phyloP scores from a whole-genome alignment of 75 land plant genomes.

The Picea sitchensis region DNA sequence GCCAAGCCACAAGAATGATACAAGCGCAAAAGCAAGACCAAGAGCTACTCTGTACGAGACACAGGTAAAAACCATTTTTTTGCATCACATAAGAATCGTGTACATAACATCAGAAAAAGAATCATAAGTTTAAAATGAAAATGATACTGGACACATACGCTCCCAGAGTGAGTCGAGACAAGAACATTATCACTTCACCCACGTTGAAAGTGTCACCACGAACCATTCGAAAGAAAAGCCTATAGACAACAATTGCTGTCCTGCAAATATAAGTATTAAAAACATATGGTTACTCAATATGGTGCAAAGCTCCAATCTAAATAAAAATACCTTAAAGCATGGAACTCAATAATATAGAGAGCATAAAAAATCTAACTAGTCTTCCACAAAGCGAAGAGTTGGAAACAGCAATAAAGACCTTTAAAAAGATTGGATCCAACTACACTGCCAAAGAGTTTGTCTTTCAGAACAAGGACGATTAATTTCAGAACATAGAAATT shows the following conservation, averaged over 20 bases:
- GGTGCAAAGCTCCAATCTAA: not conserved
- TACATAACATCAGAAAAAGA: not conserved
- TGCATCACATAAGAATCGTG: not conserved
- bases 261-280: slow-evolving; percentile 35
- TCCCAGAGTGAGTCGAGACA: slow-evolving; percentile 72
- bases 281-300: not conserved
- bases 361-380: not conserved
- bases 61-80: not conserved
- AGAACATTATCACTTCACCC: slow-evolving; percentile 58
- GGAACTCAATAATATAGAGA: not conserved
- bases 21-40: slow-evolving; percentile 83
- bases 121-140: not conserved
- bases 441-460: not conserved
- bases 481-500: not conserved
- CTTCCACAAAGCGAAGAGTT: not conserved
- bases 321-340: not conserved
- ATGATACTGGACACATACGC: slow-evolving; percentile 63
- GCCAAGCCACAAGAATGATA: slow-evolving; percentile 84
- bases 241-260: slow-evolving; percentile 96
- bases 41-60: slow-evolving; percentile 74
- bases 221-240: slow-evolving; percentile 77
- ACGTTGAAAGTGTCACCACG: slow-evolving; percentile 65
- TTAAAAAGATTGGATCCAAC: not conserved
- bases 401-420: not conserved
- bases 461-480: not conserved